Base-by-base conservation (phyloP, 371 early-diverging fungal genomes). In the Mucor irregularis region DNA sequence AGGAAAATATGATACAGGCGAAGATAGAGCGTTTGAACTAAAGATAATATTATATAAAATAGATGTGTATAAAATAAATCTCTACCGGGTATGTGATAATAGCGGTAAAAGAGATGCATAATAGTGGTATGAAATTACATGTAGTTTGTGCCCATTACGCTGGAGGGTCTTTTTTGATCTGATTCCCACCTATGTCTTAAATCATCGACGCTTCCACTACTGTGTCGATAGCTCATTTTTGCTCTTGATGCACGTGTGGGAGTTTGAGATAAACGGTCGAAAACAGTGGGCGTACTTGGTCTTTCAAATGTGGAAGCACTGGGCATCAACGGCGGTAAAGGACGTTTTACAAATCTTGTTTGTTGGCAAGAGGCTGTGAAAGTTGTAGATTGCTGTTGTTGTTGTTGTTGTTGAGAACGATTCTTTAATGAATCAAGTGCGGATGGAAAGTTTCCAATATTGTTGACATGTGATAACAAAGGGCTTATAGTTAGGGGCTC, bases 211-310 rank as follows among this genome's bases (percentile, higher is more conserved):
- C 75, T 78, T 4, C 78, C 57, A 38, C 70, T 78, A 44, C 78
- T 78, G 38, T 74, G 69, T 5, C 78, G 68, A 48, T 69, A 60
- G 19, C 67, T 61, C 60, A 73, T 71, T 48, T 74, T 74, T 4
- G 78, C 78, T 37, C 54, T 68, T 14, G 73, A 78, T n/a, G 78
- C 64, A 38, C 71, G 66, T 9, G 78, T 78, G 14, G 75, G 75
- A 25, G 75, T 74, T 43, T 78, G 78, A 42, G 78, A 56, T 44
- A 78, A 48, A 8, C 78, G 68, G 48, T 78, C 75, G 69, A 78
- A 78, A 1, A 78, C 78, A 43, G 70, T 69, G 2, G 66, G 64
- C 0, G 74, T 67, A 26, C 39, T 56, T 4, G 64, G 46, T 22
- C 73, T 48, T 40, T 75, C 76, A 61, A 53, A 49, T 3, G 59